Percentiles rank a stretch among this genome's conserved stretches.
phyloP scores from a whole-genome alignment of 1,284 basidiomycete species.

The Tylopilus sp. region DNA sequence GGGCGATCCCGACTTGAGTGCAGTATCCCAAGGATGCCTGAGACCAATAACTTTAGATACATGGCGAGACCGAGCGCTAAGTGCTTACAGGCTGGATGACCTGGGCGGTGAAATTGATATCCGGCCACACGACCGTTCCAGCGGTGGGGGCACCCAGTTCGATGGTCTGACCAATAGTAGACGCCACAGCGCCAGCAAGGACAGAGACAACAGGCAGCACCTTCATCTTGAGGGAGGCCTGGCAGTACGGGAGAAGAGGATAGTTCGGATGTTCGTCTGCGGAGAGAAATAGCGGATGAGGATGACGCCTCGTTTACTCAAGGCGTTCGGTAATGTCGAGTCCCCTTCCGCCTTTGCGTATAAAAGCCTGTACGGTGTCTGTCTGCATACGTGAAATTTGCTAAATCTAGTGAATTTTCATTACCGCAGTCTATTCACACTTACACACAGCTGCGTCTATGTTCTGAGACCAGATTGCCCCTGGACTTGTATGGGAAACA shows the following conservation, averaged over 20 bases:
- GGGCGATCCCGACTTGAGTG: conserved; percentile 32
- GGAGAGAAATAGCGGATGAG: not conserved
- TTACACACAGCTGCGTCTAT: too few relatives aligned
- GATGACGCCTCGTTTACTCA: not conserved
- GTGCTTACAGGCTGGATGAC: conserved; percentile 23
- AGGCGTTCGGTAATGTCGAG: not conserved
- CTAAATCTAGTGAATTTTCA: too few relatives aligned
- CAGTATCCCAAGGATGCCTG: conserved; percentile 24
- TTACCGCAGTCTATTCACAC: not conserved
- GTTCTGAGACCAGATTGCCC: not conserved
- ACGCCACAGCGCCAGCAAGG: conserved; percentile 6
- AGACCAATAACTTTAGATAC: not conserved
- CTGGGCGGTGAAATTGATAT: conserved; percentile 19
- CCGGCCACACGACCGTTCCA: conserved; percentile 14
- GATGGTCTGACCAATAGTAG: conserved; percentile 30
- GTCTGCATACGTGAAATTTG: not conserved
- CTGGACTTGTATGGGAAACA: not conserved
- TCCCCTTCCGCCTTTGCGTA: too few relatives aligned
- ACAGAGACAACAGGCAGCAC: conserved; percentile 3
- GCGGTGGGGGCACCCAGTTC: conserved; percentile 22
- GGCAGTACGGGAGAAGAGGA: not conserved
- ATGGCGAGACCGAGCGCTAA: not conserved
- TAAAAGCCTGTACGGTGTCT: not conserved
- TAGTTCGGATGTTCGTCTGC: not conserved
- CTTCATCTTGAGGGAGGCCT: conserved; percentile 16